Base-by-base conservation (phyloP, 805 yeast species). In the Lachancea kluyveri region DNA sequence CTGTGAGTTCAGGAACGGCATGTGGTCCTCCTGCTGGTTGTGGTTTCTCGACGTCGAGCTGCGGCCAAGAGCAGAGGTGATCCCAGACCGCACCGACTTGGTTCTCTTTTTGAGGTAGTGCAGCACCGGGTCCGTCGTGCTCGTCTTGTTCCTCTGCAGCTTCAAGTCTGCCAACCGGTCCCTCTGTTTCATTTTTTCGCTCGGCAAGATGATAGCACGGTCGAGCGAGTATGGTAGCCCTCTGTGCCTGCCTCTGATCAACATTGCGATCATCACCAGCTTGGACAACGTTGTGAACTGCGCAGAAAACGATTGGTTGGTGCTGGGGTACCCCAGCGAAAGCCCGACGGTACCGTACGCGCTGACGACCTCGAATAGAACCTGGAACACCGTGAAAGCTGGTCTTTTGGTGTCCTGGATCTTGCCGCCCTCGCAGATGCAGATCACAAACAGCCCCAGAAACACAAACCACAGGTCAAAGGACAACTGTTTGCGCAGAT, bases 331-430 rank as follows among this genome's bases (percentile, higher is more conserved):
- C 0, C 98, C 98, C 33, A 87, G 57, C 4, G 95, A 83, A 39
- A 92, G 59, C 0, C 98, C 98, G 29, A 90, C 97, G 0, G 96
- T 88, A 56, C 97, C 96, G 59, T 92, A 94, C 0, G 97, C 97
- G 43, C 94, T 80, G 5, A 86, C 83, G 39, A 87, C 77, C 51
- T 92, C 98, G 59, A 90, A 92, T 48, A 92, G 60, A 3, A 84
- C 65, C 4, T 72, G 64, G 56, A 90, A 90, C 12, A 85, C 72
- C 6, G 75, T 67, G 48, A 87, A 85, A 5, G 68, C 54, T 8
- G 67, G 67, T 11, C 53, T 40, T 9, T 65, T 62, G 4, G 60
- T 50, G 31, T 67, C 64, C 30, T 60, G 46, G 18, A 88, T 63
- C 43, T 71, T 74, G 4, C 65, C 60, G 11, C 90, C 83, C 52